Evolutionary conservation across 768 basidiomycete genomes (phyloP), one percentile per base, ranked within the genome.

Genomic region (Mycena latifolia): DNA sequence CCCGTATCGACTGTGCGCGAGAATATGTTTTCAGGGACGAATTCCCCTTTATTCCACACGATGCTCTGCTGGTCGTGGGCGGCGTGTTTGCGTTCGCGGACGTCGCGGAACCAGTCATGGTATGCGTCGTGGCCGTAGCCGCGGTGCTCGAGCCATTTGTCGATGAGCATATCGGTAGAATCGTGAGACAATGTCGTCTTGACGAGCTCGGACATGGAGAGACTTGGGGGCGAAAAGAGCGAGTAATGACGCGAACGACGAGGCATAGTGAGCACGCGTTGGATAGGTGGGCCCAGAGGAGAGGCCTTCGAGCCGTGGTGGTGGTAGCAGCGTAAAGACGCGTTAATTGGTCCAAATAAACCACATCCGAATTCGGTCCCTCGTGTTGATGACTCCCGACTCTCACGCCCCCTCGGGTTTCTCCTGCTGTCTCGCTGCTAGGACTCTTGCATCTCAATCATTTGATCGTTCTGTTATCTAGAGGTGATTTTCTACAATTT

Each of bases 61-160:
- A 87, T 79, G 29, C 81, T 77, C 69, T 89, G 86, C 66, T 85
- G 85, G 50, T 82, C 79, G 33, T 83, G 80, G 29, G 81, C 85
- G 33, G 84, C 83, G 67, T 91, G 87, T 71, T 85, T 89, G 58
- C 89, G 84, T 72, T 91, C 89, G 55, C 91, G 83, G 14, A 91
- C 85, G 61, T 86, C 87, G 67, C 82, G 83, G 71, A 93, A 93
- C 92, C 92, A 93, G 58, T 92, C 90, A 76, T 87, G 86, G 74
- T 92, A 92, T 50, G 88, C 85, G 79, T 92, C 89, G 67, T 90
- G 88, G 14, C 80, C 81, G 55, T 75, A 75, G 47, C 80, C 81
- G 72, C 87, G 86, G 73, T 92, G 90, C 74, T 92, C 90, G 48
- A 93, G 89, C 92, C 92, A 93, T 76, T 89, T 91, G 82, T 93